These are phyloP conservation scores for Craspedostauros australis DNA, from an alignment of 108 stramenopile species.

Conservation along the genomic window DNA sequence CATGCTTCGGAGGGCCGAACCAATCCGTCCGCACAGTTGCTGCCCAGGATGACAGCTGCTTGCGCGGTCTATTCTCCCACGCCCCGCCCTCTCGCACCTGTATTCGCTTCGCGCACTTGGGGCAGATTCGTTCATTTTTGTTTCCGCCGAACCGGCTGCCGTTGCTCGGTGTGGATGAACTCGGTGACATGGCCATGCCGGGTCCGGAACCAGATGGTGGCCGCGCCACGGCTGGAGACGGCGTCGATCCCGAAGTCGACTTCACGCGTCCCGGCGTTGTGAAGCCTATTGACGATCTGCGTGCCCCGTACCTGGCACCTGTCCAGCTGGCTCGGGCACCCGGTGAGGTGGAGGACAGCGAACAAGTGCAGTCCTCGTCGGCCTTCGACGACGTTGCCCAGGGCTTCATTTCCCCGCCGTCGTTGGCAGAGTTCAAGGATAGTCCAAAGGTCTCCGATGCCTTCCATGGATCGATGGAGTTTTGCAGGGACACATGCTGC, in stretches of 20 bases:
- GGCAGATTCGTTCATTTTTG: not conserved
- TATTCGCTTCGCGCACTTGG: slow-evolving; percentile 5
- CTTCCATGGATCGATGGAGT: slow-evolving; percentile 30
- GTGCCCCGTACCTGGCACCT: not conserved
- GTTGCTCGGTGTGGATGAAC: not conserved
- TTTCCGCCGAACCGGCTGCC: not conserved
- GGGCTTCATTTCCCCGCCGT: not conserved
- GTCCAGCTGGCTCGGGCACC: not conserved
- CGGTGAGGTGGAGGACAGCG: not conserved
- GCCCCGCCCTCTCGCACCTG: slow-evolving; percentile 2
- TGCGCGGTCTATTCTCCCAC: not conserved
- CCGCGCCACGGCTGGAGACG: too few relatives aligned
- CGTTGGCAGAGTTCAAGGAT: too few relatives aligned
- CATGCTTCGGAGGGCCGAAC: slow-evolving; percentile 42
- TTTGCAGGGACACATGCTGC: slow-evolving; percentile 8
- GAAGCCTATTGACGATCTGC: not conserved
- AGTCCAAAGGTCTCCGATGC: slow-evolving; percentile 19
- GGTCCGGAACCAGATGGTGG: too few relatives aligned
- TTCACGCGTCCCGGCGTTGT: too few relatives aligned
- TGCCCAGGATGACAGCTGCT: slow-evolving; percentile 7
- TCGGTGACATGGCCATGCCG: not conserved
- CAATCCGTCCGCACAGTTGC: slow-evolving; percentile 3
- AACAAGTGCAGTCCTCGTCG: not conserved
- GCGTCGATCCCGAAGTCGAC: too few relatives aligned
- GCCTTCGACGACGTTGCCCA: not conserved